These are phyloP conservation scores for Barnettozyma sp. DNA, from an alignment of 805 yeast genomes.

Conservation along the genomic window DNA sequence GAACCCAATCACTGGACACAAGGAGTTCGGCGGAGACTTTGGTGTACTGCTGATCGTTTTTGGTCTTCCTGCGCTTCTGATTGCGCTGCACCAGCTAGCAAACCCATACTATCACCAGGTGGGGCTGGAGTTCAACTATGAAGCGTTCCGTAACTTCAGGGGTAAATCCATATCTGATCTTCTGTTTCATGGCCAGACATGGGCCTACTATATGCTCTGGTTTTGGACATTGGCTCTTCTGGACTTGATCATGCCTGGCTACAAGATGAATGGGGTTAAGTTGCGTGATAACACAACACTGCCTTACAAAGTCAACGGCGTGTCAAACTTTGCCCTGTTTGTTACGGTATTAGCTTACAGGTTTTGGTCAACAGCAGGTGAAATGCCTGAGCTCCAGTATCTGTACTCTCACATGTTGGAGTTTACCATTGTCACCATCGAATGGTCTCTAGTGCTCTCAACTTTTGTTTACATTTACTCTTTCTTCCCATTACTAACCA, in stretches of 20 bases:
- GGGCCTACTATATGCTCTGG: slow-evolving; percentile 71
- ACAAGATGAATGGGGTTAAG: slow-evolving; percentile 51
- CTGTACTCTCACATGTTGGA: slow-evolving; percentile 62
- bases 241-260: slow-evolving; percentile 66
- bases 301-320: slow-evolving; percentile 78
- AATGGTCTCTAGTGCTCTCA: slow-evolving; percentile 60
- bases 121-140: slow-evolving; percentile 41
- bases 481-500: slow-evolving; percentile 47
- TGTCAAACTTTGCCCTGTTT: slow-evolving; percentile 40
- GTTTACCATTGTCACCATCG: slow-evolving; percentile 53
- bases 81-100: slow-evolving; percentile 51
- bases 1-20: slow-evolving; percentile 66
- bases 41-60: slow-evolving; percentile 67
- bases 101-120: slow-evolving; percentile 50
- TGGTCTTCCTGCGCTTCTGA: slow-evolving; percentile 59
- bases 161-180: slow-evolving; percentile 27
- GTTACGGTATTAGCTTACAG: slow-evolving; percentile 43
- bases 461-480: slow-evolving; percentile 59
- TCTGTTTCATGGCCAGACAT: slow-evolving; percentile 39
- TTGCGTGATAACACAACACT: slow-evolving; percentile 72
- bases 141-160: slow-evolving; percentile 31
- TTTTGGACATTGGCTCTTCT: slow-evolving; percentile 54
- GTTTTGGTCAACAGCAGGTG: slow-evolving; percentile 41
- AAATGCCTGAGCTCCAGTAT: slow-evolving; percentile 73
- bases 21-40: slow-evolving; percentile 70